Evolutionary conservation across 2,329 filamentous ascomycete species (phyloP).

Genomic region (Colletotrichum musae): DNA sequence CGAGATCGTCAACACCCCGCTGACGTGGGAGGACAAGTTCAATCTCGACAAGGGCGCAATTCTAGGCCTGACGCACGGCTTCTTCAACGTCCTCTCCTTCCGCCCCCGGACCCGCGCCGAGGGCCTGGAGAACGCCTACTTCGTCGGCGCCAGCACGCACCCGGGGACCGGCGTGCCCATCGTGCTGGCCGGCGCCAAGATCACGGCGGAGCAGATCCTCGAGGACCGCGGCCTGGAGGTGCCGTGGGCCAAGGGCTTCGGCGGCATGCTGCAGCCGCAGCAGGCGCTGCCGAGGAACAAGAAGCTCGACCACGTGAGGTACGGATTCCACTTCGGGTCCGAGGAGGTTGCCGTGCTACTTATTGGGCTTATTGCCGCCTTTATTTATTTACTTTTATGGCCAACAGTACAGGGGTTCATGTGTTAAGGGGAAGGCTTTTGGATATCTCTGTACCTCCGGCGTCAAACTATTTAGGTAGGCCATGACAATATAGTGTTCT

Average conservation of each 20-base stretch:
- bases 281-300: constrained; percentile 9
- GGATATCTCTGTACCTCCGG: not conserved
- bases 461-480: not conserved
- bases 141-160: constrained; percentile 82
- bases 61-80: constrained; percentile 78
- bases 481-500: too few relatives aligned
- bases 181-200: constrained; percentile 77
- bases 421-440: not conserved
- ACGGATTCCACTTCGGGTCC: constrained; percentile 39
- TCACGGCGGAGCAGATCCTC: constrained; percentile 64
- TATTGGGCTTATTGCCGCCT: not conserved
- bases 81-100: constrained; percentile 81
- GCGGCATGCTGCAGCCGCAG: constrained; percentile 34
- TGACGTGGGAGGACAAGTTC: constrained; percentile 76
- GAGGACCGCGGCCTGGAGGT: constrained; percentile 48
- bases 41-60: constrained; percentile 84
- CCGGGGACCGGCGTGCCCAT: constrained; percentile 84
- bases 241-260: constrained; percentile 46
- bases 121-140: constrained; percentile 70
- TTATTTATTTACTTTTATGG: constrained; percentile 17
- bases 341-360: constrained; percentile 40
- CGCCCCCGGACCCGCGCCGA: constrained; percentile 70
- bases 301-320: constrained; percentile 34
- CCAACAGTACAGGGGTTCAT: constrained; percentile 7
- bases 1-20: constrained; percentile 77